A percentile compares a stretch with the other conserved stretches of the same genome.
These are phyloP conservation scores for Salix viminalis DNA, from an alignment of 345 rosid genomes.

Conservation along the genomic window DNA sequence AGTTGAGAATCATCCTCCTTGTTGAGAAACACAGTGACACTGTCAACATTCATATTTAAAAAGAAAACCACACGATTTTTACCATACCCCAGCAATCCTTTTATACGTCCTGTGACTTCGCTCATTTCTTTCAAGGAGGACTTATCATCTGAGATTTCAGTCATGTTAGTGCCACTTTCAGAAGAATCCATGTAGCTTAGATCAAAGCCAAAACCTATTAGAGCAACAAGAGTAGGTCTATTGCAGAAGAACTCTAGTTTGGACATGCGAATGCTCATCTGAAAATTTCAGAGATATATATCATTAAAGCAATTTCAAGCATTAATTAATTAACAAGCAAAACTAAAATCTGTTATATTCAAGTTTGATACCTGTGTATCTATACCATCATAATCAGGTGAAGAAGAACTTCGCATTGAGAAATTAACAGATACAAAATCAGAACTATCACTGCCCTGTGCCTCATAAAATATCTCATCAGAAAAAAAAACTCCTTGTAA, in stretches of 20 bases:
- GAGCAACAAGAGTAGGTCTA: slow-evolving; percentile 92
- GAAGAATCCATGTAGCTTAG: slow-evolving; percentile 42
- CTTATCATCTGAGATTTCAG: slow-evolving; percentile 39
- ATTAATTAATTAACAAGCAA: slow-evolving; percentile 1
- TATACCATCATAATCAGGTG: slow-evolving; percentile 81
- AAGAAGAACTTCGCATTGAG: slow-evolving; percentile 63
- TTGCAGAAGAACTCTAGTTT: slow-evolving; percentile 89
- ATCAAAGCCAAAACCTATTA: slow-evolving; percentile 89
- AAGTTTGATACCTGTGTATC: slow-evolving; percentile 73
- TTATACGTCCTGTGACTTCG: slow-evolving; percentile 66
- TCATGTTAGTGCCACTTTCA: slow-evolving; percentile 29
- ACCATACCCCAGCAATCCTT: slow-evolving; percentile 91
- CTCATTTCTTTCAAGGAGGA: slow-evolving; percentile 50
- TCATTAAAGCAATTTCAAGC: slow-evolving; percentile 30
- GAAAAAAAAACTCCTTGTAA: slow-evolving; percentile 37
- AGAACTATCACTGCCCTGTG: slow-evolving; percentile 58
- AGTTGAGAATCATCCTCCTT: slow-evolving; percentile 97
- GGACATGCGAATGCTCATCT: slow-evolving; percentile 98
- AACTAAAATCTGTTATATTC: slow-evolving; percentile 16
- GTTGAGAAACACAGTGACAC: slow-evolving; percentile 83
- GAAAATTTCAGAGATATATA: slow-evolving; percentile 33
- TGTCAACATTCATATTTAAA: slow-evolving; percentile 81
- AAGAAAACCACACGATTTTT: slow-evolving; percentile 88
- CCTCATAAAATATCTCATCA: slow-evolving; percentile 83
- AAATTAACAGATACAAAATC: slow-evolving; percentile 85